A percentile compares a stretch with the other conserved stretches of the same genome.
phyloP scores from a whole-genome alignment of 2,329 filamentous ascomycete genomes.

The Hortaea werneckii region DNA sequence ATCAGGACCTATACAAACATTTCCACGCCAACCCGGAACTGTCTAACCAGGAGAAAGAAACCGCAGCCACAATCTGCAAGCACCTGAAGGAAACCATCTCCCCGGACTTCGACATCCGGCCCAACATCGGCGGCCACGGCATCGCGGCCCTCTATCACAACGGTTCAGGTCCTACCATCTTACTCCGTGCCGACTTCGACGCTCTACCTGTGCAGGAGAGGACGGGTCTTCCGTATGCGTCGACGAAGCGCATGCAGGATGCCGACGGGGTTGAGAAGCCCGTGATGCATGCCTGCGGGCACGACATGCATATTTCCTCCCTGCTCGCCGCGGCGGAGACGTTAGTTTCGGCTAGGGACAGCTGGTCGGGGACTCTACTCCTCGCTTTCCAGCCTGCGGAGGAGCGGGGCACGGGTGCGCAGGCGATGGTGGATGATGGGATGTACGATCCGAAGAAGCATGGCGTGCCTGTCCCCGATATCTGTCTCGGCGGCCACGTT shows the following conservation, averaged over 20 bases:
- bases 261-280: conserved; percentile 40
- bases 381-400: conserved; percentile 59
- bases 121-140: conserved; percentile 49
- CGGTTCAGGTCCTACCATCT: conserved; percentile 44
- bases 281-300: conserved; percentile 60
- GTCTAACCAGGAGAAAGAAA: conserved; percentile 46
- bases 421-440: conserved; percentile 52
- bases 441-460: conserved; percentile 36
- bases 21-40: conserved; percentile 52
- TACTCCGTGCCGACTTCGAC: conserved; percentile 54
- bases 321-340: conserved; percentile 47
- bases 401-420: conserved; percentile 53
- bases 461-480: conserved; percentile 45
- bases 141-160: conserved; percentile 48
- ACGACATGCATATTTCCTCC: conserved; percentile 54
- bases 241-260: conserved; percentile 33
- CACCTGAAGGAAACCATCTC: conserved; percentile 28
- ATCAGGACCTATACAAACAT: conserved; percentile 48
- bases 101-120: conserved; percentile 35
- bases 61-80: conserved; percentile 37
- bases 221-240: conserved; percentile 47
- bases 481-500: conserved; percentile 49
- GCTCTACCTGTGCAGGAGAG: conserved; percentile 48
- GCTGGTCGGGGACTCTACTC: conserved; percentile 54
- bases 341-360: conserved; percentile 33